Base-by-base conservation (phyloP, 192 early-diverging fungal species). In the Coemansia sp. region DNA sequence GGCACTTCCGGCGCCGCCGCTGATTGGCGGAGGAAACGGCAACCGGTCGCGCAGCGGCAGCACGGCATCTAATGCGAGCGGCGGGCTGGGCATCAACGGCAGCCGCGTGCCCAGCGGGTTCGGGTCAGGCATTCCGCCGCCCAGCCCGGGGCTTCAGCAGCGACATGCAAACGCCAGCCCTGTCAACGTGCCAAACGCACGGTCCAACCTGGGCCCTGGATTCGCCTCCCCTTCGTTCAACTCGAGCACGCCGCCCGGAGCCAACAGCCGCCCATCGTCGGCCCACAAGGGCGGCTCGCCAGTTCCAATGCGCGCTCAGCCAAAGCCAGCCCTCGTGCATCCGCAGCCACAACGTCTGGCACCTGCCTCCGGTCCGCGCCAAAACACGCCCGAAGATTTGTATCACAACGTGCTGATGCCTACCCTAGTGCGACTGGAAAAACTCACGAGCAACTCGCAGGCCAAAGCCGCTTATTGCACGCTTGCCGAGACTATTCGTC, bases 331-430 rank as follows among this genome's bases (percentile, higher is more conserved):
- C 17, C 54, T 58, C 17, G 69, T 62, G 12, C 63, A 66, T 3
- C 73, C 72, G 14, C 78, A 75, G 69, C 72, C 67, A 3, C 78
- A 69, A 50, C 72, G 72, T 21, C 35, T 58, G 2, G 50, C 48
- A 1, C 35, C 66, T 1, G 32, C 32, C 6, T 32, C 32, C 6
- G 32, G 23, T 15, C 59, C 52, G 10, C 71, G 79, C 25, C 79
- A 73, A 65, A 52, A 9, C 21, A 23, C 69, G 4, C 65, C 70
- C 14, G 73, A 83, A 59, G 82, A 81, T 35, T 65, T 84, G 19
- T 80, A 84, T 59, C 71, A 80, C 62, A 76, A 81, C 53, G 70
- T 84, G 39, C 69, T 84, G 14, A 84, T 84, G 74, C 73, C 73
- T 11, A 84, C 70, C 14, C 61, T 80, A 43, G 66, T 80, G 51